Evolutionary conservation across 2,329 filamentous ascomycete genomes (phyloP).

Genomic region (Tolypocladium capitatum): DNA sequence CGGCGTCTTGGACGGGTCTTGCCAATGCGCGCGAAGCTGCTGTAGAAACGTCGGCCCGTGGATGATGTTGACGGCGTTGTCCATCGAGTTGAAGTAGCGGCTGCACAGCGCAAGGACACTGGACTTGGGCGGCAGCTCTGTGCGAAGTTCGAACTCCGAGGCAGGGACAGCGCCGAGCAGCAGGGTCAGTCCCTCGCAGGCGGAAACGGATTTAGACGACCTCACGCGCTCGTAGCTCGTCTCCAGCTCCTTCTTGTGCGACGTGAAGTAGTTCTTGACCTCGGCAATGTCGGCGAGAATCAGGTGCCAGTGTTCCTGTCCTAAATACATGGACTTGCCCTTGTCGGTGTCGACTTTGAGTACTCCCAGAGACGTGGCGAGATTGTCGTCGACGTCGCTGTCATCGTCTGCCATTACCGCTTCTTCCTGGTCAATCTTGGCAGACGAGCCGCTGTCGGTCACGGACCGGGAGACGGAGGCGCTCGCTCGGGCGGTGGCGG

Average conservation of each 20-base stretch:
- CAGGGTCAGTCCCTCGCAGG: conserved; percentile 58
- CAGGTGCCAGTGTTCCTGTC: conserved; percentile 72
- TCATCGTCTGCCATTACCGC: conserved; percentile 45
- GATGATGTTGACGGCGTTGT: conserved; percentile 58
- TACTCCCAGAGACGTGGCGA: conserved; percentile 63
- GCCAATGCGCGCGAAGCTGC: conserved; percentile 53
- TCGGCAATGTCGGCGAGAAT: conserved; percentile 75
- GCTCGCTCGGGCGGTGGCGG: conserved; percentile 17
- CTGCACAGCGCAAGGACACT: conserved; percentile 75
- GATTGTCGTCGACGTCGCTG: conserved; percentile 55
- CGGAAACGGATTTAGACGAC: conserved; percentile 47
- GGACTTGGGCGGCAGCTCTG: conserved; percentile 66
- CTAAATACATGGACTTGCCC: conserved; percentile 68
- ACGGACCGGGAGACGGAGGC: conserved; percentile 22
- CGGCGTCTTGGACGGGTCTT: conserved; percentile 56
- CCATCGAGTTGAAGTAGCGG: conserved; percentile 79
- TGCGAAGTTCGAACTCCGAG: conserved; percentile 63
- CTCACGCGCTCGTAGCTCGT: conserved; percentile 66
- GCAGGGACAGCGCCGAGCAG: conserved; percentile 63
- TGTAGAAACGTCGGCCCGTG: conserved; percentile 78
- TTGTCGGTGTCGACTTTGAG: conserved; percentile 69
- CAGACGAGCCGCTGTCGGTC: conserved; percentile 31
- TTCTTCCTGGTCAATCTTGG: conserved; percentile 40
- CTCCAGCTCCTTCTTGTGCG: conserved; percentile 80
- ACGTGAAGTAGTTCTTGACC: conserved; percentile 79